Evolutionary conservation across 2,329 filamentous ascomycete genomes (phyloP).

Genomic region (Elsinoe necatrix): DNA sequence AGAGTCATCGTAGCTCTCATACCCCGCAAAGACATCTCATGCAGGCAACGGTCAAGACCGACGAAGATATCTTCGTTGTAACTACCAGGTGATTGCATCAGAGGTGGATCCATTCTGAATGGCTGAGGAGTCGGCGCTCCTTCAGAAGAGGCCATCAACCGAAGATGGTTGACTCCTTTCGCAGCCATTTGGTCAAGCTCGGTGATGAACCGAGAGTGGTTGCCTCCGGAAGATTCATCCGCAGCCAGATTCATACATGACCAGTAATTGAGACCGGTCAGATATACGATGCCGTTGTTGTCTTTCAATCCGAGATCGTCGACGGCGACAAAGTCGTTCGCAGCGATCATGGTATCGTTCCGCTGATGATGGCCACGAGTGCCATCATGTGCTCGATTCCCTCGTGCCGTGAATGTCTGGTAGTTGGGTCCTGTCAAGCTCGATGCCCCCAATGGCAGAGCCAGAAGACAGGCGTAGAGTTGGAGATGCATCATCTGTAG

Average conservation of each 20-base stretch:
- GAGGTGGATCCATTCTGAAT: conserved; percentile 33
- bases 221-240: conserved; percentile 29
- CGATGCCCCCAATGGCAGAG: neutral
- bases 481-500: neutral
- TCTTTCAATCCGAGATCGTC: conserved; percentile 29
- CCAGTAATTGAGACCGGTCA: conserved; percentile 36
- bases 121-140: conserved; percentile 33
- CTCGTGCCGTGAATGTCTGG: neutral
- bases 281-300: conserved; percentile 29
- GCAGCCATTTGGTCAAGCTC: conserved; percentile 35
- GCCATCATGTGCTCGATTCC: neutral
- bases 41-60: conserved; percentile 32
- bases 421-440: neutral
- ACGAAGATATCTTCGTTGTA: conserved; percentile 34
- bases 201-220: conserved; percentile 30
- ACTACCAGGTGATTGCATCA: conserved; percentile 30
- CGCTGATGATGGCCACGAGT: neutral
- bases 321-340: conserved; percentile 32
- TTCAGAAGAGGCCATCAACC: conserved; percentile 35
- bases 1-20: conserved; percentile 37
- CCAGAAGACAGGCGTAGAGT: neutral
- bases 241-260: conserved; percentile 35
- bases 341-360: conserved; percentile 14
- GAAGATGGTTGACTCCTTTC: conserved; percentile 34
- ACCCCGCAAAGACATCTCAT: conserved; percentile 33